phyloP scores from a whole-genome alignment of 345 rosid genomes.

The Ceriops zippeliana region DNA sequence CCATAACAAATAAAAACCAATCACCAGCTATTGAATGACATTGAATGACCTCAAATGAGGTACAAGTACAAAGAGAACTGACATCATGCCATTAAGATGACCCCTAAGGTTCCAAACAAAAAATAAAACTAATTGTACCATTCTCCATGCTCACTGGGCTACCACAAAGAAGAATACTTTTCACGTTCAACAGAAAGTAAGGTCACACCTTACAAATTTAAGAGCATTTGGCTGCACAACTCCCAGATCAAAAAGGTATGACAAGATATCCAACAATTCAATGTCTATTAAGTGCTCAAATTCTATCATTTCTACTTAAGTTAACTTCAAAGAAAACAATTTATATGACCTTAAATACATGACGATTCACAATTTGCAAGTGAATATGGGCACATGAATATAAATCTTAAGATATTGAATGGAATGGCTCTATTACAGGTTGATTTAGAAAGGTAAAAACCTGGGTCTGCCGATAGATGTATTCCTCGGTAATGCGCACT shows the following conservation, averaged over 20 bases:
- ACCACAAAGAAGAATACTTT: not conserved
- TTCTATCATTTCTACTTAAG: not conserved
- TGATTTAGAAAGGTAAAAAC: slow-evolving; percentile 24
- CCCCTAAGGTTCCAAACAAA: not conserved
- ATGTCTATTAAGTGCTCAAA: not conserved
- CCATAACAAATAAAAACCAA: not conserved
- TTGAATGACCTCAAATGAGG: not conserved
- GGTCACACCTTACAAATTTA: not conserved
- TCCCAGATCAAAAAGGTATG: not conserved
- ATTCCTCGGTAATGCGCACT: slow-evolving; percentile 82
- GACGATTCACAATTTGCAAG: not conserved
- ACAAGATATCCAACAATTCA: not conserved
- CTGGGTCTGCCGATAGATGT: slow-evolving; percentile 77
- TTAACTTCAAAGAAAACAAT: not conserved
- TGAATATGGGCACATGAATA: not conserved
- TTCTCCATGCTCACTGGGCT: not conserved
- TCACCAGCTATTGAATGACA: not conserved
- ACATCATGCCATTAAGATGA: not conserved
- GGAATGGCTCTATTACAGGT: not conserved
- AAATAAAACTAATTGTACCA: not conserved
- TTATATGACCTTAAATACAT: not conserved
- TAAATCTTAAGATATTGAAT: not conserved
- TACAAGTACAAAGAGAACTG: not conserved
- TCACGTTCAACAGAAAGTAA: not conserved
- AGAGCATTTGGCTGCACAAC: not conserved